A percentile compares a stretch with the other conserved stretches of the same genome.
Conservation (phyloP, 179 eudicot species). For the Drosera spatulata region DNA sequence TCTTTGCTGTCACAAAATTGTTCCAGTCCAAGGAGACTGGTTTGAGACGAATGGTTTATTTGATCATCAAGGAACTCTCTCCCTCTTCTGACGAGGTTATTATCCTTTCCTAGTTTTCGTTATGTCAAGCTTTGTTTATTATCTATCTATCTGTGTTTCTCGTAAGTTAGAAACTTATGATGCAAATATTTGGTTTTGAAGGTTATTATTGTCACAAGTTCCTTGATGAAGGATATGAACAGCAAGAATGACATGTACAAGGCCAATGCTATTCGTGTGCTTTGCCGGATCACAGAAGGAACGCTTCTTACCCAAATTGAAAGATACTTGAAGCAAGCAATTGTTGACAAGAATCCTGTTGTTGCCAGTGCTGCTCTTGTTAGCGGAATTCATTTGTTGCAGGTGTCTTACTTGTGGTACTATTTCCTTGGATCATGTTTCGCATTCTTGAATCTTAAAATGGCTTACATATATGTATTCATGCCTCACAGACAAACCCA, state of each 20-base stretch:
- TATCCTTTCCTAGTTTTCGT: too few species aligned
- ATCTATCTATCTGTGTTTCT: background rate
- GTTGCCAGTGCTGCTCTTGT: slow-evolving; percentile 99
- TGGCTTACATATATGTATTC: background rate
- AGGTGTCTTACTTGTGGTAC: slow-evolving; percentile 32
- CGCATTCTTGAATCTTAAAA: background rate
- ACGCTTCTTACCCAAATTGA: slow-evolving; percentile 91
- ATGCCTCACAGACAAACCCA: slow-evolving; percentile 63
- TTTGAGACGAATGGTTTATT: slow-evolving; percentile 88
- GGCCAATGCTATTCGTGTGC: slow-evolving; percentile 98
- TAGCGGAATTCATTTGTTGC: slow-evolving; percentile 90
- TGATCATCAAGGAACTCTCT: slow-evolving; percentile 91
- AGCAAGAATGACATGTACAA: slow-evolving; percentile 96
- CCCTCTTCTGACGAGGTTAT: slow-evolving; percentile 89
- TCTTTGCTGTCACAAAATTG: slow-evolving; percentile 80
- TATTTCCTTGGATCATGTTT: background rate
- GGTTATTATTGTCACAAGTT: slow-evolving; percentile 96
- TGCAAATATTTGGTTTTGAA: slow-evolving; percentile 8
- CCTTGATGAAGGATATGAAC: slow-evolving; percentile 98
- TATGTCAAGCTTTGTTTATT: slow-evolving; percentile 2
- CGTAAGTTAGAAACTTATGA: background rate
- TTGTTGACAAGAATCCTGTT: slow-evolving; percentile 95
- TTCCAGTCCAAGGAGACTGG: slow-evolving; percentile 79
- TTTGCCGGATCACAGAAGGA: slow-evolving; percentile 91
- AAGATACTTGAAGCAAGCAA: slow-evolving; percentile 92